A percentile compares a stretch with the other conserved stretches of the same genome.
Conservation (phyloP, 148 eudicot species). For the Vaccinium vitisidaea region DNA sequence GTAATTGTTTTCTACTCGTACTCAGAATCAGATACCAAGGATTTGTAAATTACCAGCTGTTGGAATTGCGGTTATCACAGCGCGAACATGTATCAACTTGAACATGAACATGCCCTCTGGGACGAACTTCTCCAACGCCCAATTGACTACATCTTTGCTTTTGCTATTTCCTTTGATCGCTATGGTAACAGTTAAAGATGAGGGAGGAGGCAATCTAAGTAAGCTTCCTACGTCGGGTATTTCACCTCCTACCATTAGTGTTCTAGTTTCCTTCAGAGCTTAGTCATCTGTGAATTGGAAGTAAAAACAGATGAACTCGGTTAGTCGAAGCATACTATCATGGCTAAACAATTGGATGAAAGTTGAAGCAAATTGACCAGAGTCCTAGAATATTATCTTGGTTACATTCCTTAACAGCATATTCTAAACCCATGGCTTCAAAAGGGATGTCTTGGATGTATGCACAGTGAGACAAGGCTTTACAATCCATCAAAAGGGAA, state of each 20-base stretch:
- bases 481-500: neutral
- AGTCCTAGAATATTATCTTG: neutral
- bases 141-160: constrained; percentile 54
- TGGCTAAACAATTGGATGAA: neutral
- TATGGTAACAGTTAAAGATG: constrained; percentile 40
- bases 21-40: neutral
- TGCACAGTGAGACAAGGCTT: neutral
- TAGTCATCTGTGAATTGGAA: constrained; percentile 17
- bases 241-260: constrained; percentile 33
- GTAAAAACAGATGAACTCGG: neutral
- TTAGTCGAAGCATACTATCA: neutral
- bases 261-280: constrained; percentile 9
- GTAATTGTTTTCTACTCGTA: neutral
- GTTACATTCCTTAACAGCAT: neutral
- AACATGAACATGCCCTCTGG: constrained; percentile 56
- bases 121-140: constrained; percentile 76
- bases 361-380: neutral
- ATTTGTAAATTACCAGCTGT: constrained; percentile 70
- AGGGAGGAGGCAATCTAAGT: constrained; percentile 19
- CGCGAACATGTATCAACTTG: constrained; percentile 71
- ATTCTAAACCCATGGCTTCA: neutral
- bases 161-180: constrained; percentile 71
- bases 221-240: constrained; percentile 27
- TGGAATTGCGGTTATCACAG: constrained; percentile 62
- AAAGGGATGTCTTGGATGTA: neutral